phyloP scores from a whole-genome alignment of 208 protist species.

The Leishmania braziliensis region DNA sequence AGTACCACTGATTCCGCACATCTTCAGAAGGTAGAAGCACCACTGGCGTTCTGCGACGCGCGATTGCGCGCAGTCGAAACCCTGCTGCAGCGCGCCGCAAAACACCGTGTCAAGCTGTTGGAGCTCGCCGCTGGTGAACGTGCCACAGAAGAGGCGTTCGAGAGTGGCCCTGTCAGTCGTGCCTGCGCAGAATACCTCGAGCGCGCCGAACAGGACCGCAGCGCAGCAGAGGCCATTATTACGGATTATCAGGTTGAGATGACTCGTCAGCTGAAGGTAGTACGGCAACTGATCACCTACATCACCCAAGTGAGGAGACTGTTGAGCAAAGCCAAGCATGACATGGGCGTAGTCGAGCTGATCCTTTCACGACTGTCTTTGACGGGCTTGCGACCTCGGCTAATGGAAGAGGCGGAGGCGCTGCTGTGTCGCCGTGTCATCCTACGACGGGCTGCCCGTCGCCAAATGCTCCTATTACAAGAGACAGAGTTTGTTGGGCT shows the following conservation, averaged over 20 bases:
- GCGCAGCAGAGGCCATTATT: conserved; percentile 16
- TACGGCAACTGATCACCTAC: conserved; percentile 27
- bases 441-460: conserved; percentile 23
- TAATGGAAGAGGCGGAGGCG: conserved; percentile 25
- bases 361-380: conserved; percentile 22
- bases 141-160: conserved; percentile 7
- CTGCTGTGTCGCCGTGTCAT: conserved; percentile 29
- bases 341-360: conserved; percentile 22
- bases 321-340: conserved; percentile 19
- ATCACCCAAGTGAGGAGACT: conserved; percentile 27
- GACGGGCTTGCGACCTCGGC: conserved; percentile 14
- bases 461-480: conserved; percentile 26
- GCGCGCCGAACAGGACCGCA: conserved; percentile 15
- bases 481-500: conserved; percentile 30
- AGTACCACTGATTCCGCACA: conserved; percentile 5
- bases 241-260: conserved; percentile 26
- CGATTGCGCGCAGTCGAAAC: conserved; percentile 7
- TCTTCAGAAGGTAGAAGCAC: conserved; percentile 2
- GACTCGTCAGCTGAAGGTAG: conserved; percentile 26
- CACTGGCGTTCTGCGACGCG: conserved; percentile 20
- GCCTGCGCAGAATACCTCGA: conserved; percentile 16
- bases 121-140: conserved; percentile 9
- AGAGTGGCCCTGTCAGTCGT: not conserved
- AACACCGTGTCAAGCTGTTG: conserved; percentile 16
- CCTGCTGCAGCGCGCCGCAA: conserved; percentile 15